Base-by-base conservation (phyloP, 768 basidiomycete genomes). In the Tricholomella constricta region DNA sequence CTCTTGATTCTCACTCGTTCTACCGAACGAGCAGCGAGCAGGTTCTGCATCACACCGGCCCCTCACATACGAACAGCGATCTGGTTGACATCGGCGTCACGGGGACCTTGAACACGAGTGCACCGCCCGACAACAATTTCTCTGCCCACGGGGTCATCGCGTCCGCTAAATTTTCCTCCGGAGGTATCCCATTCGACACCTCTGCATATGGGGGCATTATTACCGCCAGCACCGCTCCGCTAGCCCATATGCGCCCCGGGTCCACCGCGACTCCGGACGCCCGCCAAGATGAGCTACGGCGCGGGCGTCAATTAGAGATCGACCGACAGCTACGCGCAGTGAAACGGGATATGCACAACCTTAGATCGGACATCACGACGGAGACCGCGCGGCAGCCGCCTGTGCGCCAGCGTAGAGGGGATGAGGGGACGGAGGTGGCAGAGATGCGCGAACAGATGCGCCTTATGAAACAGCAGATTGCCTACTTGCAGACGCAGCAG, bases 401-500 rank as follows among this genome's bases (percentile, higher is more conserved):
- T 17, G 23, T 32, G n/a, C 41, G 35, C 19, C 7, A n/a, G 26
- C 14, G 8, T 20, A 19, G 22, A 1, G 9, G 25, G 22, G 14
- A 6, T 14, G 40, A 51, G 17, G 49, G 31, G 20, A 17, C 27
- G 26, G 51, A 52, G 44, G 37, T 52, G 17, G 26, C 26, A 9
- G 43, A 52, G 22, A 52, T 52, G 51, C 42, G 48, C 6, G 48
- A 55, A 17, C 25, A 48, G 35, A 54, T 62, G 51, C 34, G 52
- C 15, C 26, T 35, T 26, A 59, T 60, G 58, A 52, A 49, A 14
- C 48, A 46, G 32, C 49, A 59, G 29, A 56, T 59, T 25, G 51
- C 46, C 40, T 46, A 47, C 37, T 42, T 59, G 25, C 56, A 52
- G 48, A 19, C 41, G 17, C 58, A 59, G 32, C 49, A 46, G 34